These are phyloP conservation scores for Erodium moschatum DNA, from an alignment of 441 rosid genomes.

Conservation along the genomic window DNA sequence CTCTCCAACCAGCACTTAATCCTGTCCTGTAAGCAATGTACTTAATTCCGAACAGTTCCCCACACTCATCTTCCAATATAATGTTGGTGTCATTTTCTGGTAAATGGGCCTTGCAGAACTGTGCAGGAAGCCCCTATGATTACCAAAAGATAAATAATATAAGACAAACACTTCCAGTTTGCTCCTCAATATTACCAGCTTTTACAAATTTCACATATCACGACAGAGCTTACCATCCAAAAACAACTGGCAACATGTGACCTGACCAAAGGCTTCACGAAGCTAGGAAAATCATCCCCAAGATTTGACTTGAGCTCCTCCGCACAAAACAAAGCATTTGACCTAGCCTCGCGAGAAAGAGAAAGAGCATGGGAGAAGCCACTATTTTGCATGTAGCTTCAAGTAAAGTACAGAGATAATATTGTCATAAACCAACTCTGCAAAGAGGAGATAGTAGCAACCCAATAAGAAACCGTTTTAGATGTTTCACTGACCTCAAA, in stretches of 20 bases:
- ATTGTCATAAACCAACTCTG: slow-evolving; percentile 11
- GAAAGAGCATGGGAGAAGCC: slow-evolving; percentile 19
- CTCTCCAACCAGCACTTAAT: slow-evolving; percentile 81
- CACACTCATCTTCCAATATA: slow-evolving; percentile 46
- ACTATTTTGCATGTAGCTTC: slow-evolving; percentile 37
- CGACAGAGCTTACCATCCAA: slow-evolving; percentile 43
- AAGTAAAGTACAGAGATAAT: slow-evolving; percentile 13
- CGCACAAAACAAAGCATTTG: slow-evolving; percentile 47
- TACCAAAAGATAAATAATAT: slow-evolving; percentile 6
- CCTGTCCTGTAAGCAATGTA: slow-evolving; percentile 56
- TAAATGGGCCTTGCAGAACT: slow-evolving; percentile 47
- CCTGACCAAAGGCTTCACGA: slow-evolving; percentile 51
- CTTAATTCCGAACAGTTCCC: slow-evolving; percentile 33
- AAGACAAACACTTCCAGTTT: not conserved
- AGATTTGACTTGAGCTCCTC: slow-evolving; percentile 59
- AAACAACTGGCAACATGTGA: slow-evolving; percentile 63
- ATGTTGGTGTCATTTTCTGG: slow-evolving; percentile 40
- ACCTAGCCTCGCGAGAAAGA: slow-evolving; percentile 27
- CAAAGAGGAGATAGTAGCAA: not conserved
- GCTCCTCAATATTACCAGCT: not conserved
- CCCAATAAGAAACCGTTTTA: not conserved
- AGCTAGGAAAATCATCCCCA: slow-evolving; percentile 46
- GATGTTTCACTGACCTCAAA: slow-evolving; percentile 36
- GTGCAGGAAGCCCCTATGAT: slow-evolving; percentile 57
- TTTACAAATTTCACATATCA: slow-evolving; percentile 12